Evolutionary conservation across 306 rosid genomes (phyloP).

Genomic region (Prunus davidiana): DNA sequence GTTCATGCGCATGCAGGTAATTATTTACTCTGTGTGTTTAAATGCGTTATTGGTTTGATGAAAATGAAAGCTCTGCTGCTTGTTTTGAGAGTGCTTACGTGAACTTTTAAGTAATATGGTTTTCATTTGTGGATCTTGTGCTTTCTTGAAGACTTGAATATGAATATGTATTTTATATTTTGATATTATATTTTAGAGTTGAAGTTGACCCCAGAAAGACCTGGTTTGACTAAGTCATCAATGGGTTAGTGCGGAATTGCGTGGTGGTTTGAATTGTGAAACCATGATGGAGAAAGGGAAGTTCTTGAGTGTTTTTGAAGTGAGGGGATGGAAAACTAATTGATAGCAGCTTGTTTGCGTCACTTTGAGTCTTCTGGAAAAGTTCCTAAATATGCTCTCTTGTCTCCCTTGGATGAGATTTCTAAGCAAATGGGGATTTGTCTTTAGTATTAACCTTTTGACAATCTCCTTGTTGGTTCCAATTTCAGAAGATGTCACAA

Average conservation of each 20-base stretch:
- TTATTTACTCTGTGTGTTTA: neutral
- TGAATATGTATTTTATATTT: neutral
- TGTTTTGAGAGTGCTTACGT: neutral
- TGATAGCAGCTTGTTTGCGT: neutral
- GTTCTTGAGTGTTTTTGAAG: neutral
- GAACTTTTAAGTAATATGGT: neutral
- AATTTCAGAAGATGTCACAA: neutral
- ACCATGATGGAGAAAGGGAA: neutral
- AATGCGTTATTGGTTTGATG: neutral
- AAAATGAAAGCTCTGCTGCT: neutral
- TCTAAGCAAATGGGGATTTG: neutral
- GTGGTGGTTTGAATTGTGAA: neutral
- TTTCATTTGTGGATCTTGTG: neutral
- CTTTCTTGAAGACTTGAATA: neutral
- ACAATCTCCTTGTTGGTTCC: neutral
- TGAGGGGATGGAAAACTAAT: neutral
- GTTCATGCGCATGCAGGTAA: conserved; percentile 82
- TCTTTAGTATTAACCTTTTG: neutral
- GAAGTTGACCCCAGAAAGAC: neutral
- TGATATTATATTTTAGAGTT: neutral
- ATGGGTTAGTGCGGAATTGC: neutral
- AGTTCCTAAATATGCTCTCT: neutral
- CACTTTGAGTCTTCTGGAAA: neutral
- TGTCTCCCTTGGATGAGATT: neutral
- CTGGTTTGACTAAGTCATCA: neutral